Conservation (phyloP, 2,329 filamentous ascomycete species). For the Hypomyces rosellus region DNA sequence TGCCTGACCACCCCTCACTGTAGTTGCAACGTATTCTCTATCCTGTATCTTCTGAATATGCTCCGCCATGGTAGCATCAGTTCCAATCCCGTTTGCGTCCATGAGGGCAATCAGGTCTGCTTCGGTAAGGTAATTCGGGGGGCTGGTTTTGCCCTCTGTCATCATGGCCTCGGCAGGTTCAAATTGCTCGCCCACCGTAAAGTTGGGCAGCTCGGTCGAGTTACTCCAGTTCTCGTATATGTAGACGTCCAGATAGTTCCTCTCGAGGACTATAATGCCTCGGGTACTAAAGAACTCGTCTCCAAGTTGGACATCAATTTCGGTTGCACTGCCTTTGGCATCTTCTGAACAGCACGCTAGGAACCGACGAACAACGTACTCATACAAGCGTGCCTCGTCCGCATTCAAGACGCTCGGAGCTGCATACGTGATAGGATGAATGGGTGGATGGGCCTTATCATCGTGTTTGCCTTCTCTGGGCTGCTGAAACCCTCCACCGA, state of each 20-base stretch:
- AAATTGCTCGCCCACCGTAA: conserved; percentile 73
- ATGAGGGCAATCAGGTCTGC: conserved; percentile 93
- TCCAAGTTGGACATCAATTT: conserved; percentile 79
- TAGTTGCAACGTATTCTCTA: conserved; percentile 73
- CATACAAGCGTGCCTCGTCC: conserved; percentile 74
- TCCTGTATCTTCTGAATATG: conserved; percentile 96
- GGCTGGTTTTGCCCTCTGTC: conserved; percentile 79
- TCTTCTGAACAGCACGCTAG: conserved; percentile 94
- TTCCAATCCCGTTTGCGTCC: conserved; percentile 98
- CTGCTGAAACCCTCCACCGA: conserved; percentile 70
- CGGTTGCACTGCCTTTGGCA: conserved; percentile 77
- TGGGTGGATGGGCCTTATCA: conserved; percentile 94
- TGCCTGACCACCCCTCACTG: conserved; percentile 35
- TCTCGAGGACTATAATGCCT: conserved; percentile 76
- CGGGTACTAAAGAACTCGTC: conserved; percentile 75
- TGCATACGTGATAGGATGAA: conserved; percentile 89
- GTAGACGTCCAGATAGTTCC: conserved; percentile 93
- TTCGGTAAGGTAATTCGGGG: conserved; percentile 85
- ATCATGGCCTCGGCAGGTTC: conserved; percentile 85
- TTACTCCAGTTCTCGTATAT: conserved; percentile 96
- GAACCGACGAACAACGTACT: conserved; percentile 87
- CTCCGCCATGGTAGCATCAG: conserved; percentile 97
- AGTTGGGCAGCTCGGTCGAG: conserved; percentile 73
- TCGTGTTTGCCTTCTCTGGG: conserved; percentile 82
- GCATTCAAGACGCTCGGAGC: conserved; percentile 55